phyloP scores from a whole-genome alignment of 1,284 basidiomycete genomes.

The Rhodotorula sp. region DNA sequence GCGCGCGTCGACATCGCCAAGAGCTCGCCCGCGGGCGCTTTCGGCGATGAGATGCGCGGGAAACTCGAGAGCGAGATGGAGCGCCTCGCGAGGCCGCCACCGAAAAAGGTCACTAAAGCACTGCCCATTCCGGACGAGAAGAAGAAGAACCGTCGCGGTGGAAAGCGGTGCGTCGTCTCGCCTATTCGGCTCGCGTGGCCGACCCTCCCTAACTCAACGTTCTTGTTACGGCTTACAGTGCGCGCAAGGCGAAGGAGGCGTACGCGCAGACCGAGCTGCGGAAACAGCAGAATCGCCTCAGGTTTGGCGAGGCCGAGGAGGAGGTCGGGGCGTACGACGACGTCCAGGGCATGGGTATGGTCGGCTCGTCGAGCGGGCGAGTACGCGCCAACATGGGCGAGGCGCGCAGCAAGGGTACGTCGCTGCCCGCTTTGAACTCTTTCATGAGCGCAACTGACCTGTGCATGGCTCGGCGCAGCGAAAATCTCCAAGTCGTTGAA shows the following conservation, averaged over 20 bases:
- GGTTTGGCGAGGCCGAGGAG: conserved; percentile 92
- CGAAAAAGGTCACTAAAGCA: conserved; percentile 89
- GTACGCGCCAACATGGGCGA: conserved; percentile 83
- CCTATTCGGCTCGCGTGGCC: background rate
- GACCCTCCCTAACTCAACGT: background rate
- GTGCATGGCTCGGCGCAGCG: conserved; percentile 56
- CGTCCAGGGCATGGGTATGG: conserved; percentile 96
- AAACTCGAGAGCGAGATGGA: conserved; percentile 91
- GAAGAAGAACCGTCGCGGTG: conserved; percentile 86
- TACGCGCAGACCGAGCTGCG: conserved; percentile 95
- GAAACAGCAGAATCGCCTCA: conserved; percentile 95
- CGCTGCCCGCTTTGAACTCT: background rate
- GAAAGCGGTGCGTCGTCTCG: conserved; percentile 69
- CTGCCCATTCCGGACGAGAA: conserved; percentile 96
- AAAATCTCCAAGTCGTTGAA: conserved; percentile 97
- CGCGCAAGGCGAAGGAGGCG: conserved; percentile 93
- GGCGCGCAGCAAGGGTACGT: conserved; percentile 78
- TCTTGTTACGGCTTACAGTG: conserved; percentile 57
- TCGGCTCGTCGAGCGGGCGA: conserved; percentile 78
- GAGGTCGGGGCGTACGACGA: conserved; percentile 96
- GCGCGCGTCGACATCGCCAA: conserved; percentile 90
- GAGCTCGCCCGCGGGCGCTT: conserved; percentile 68
- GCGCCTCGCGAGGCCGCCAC: conserved; percentile 88
- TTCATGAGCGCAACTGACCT: background rate
- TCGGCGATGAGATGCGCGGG: conserved; percentile 74